Conservation (phyloP, 257 asterid species). For the Jacaranda copaia region DNA sequence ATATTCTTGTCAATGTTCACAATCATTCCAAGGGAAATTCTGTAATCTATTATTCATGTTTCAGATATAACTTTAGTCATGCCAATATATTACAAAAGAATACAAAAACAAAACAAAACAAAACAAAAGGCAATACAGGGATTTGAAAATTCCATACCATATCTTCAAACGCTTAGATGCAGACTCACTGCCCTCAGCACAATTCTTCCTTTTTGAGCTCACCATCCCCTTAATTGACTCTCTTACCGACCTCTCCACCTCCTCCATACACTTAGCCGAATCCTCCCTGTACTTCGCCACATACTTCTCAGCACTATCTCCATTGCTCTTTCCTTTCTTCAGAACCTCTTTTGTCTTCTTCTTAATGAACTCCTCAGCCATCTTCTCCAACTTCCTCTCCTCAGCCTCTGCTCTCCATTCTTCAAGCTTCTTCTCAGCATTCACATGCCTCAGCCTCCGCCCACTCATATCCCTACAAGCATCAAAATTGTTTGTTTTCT, state of each 20-base stretch:
- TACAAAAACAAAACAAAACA: conserved; percentile 2
- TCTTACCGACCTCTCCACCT: conserved; percentile 78
- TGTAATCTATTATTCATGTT: background rate
- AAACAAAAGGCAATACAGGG: background rate
- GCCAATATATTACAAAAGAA: background rate
- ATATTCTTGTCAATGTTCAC: background rate
- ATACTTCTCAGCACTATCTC: conserved; percentile 71
- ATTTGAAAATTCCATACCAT: conserved; percentile 52
- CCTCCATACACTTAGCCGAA: conserved; percentile 86
- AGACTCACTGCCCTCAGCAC: conserved; percentile 40
- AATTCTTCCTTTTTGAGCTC: conserved; percentile 63
- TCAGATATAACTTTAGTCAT: background rate
- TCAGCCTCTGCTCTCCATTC: conserved; percentile 93
- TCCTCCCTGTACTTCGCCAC: conserved; percentile 88
- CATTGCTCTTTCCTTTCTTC: conserved; percentile 61
- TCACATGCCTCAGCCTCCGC: conserved; percentile 95
- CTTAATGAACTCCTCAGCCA: conserved; percentile 85
- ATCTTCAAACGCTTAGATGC: conserved; percentile 71
- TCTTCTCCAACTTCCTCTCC: conserved; percentile 89
- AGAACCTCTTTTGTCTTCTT: conserved; percentile 70
- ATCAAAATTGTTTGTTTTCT: conserved; percentile 92
- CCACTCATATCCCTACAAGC: conserved; percentile 99
- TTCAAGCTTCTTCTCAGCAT: conserved; percentile 95
- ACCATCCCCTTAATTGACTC: conserved; percentile 64
- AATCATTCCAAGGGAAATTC: background rate